phyloP scores from a whole-genome alignment of 768 basidiomycete species.

The Thelephora ganbajun region DNA sequence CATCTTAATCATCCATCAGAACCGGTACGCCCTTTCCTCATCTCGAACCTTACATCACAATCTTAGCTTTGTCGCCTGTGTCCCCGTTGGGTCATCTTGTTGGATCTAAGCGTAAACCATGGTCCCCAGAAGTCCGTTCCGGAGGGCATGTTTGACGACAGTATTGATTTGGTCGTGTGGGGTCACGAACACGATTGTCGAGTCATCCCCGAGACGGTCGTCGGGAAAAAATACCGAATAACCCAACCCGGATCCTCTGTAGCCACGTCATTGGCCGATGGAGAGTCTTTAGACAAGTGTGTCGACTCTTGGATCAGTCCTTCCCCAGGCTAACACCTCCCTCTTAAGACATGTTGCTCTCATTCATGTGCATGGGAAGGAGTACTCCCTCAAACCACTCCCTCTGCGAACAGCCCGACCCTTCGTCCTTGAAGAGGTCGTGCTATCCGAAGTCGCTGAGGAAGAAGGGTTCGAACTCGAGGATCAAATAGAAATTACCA shows the following conservation, averaged over 20 bases:
- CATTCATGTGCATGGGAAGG: slow-evolving; percentile 74
- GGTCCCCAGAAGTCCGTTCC: slow-evolving; percentile 91
- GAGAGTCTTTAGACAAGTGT: slow-evolving; percentile 86
- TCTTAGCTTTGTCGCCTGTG: background rate
- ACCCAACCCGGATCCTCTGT: slow-evolving; percentile 92
- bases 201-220: slow-evolving; percentile 79
- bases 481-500: slow-evolving; percentile 73
- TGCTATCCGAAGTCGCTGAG: slow-evolving; percentile 64
- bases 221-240: slow-evolving; percentile 84
- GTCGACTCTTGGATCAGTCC: slow-evolving; percentile 1
- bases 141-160: slow-evolving; percentile 95
- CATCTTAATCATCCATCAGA: slow-evolving; percentile 86
- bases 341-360: slow-evolving; percentile 74
- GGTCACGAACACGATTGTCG: slow-evolving; percentile 99
- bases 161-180: slow-evolving; percentile 89
- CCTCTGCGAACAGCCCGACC: slow-evolving; percentile 87
- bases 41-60: background rate
- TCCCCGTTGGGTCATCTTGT: background rate
- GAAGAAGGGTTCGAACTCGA: slow-evolving; percentile 62
- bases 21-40: slow-evolving; percentile 44
- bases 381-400: slow-evolving; percentile 76
- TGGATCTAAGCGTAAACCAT: slow-evolving; percentile 62
- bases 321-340: background rate
- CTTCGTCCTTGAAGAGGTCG: slow-evolving; percentile 78
- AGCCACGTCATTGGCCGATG: slow-evolving; percentile 88